Evolutionary conservation across 2,329 filamentous ascomycete species (phyloP), one percentile per base, ranked within the genome.

Genomic region (Coniochaeta hoffmannii): DNA sequence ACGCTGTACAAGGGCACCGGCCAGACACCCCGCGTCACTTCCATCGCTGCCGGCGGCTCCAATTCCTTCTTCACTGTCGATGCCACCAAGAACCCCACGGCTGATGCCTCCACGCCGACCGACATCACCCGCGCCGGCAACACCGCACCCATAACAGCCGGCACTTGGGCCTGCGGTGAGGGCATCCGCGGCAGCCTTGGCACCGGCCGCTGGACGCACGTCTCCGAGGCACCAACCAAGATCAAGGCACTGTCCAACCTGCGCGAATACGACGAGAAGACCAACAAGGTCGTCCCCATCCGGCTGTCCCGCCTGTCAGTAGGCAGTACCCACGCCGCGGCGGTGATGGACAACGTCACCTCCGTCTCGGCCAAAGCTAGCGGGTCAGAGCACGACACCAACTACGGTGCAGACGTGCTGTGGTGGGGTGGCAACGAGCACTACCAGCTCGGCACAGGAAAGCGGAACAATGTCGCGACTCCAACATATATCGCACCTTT

Each of bases 361-460:
- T 78, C 85, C 54, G 78, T 91, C 6, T 31, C 49, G 8, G 79
- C 85, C 1, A 73, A 78, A 2, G 68, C 64, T 58, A 71, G 67
- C 54, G 76, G 64, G 15, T 78, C 79, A 1, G 74, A 82, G 38
- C 87, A 89, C 61, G 88, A 91, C 64, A 90, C 86, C 1, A 92
- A 94, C 67, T 96, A 86, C 83, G 94, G 94, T 51, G 85, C 88
- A 4, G 94, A 97, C 68, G 86, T 92, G 30, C 69, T 97, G 1
- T 95, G 90, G 77, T 99, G 92, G 90, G 94, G 94, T 59, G 90
- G 90, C 54, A 99, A 97, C 65, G 92, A 97, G 73, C 83, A 87
- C 68, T 97, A 88, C 70, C 94, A 99, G 72, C 81, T 99, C 26
- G 94, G 94, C 12, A 97, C 88, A 0, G 92, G 94, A 28, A 95